phyloP scores from a whole-genome alignment of 1,139 yeast species.

The Suhomyces choctaworum region DNA sequence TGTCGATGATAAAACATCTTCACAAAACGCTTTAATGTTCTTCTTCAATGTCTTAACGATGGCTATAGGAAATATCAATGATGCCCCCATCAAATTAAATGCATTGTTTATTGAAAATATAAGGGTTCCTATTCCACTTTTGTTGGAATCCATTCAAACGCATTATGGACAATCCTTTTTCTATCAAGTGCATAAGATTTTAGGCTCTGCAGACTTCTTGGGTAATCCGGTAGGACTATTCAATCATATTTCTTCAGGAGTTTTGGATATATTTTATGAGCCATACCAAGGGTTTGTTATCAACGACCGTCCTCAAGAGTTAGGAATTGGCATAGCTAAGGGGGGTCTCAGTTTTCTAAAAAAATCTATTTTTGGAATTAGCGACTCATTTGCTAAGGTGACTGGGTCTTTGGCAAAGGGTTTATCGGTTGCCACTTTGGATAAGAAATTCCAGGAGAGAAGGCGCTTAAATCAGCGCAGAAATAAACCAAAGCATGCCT shows the following conservation, averaged over 20 bases:
- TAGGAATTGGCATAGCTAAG: slow-evolving; percentile 93
- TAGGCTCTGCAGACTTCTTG: slow-evolving; percentile 94
- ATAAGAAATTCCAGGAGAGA: slow-evolving; percentile 77
- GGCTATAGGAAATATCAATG: slow-evolving; percentile 97
- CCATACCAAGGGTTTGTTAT: slow-evolving; percentile 95
- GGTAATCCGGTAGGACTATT: slow-evolving; percentile 98
- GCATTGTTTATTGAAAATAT: slow-evolving; percentile 87
- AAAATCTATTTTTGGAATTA: slow-evolving; percentile 91
- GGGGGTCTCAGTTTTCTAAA: slow-evolving; percentile 94
- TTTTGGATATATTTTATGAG: slow-evolving; percentile 93
- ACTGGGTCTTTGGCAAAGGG: slow-evolving; percentile 97
- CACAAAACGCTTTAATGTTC: slow-evolving; percentile 69
- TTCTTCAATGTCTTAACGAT: slow-evolving; percentile 85
- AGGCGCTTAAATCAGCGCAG: slow-evolving; percentile 73
- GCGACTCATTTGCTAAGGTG: slow-evolving; percentile 88
- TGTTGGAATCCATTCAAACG: slow-evolving; percentile 69
- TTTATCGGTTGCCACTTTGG: slow-evolving; percentile 86
- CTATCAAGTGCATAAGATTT: slow-evolving; percentile 86
- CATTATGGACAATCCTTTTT: slow-evolving; percentile 93
- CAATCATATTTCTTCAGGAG: slow-evolving; percentile 91
- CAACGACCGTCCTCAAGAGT: slow-evolving; percentile 93
- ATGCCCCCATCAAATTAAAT: slow-evolving; percentile 90
- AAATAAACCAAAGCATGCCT: slow-evolving; percentile 81
- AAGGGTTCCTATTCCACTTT: slow-evolving; percentile 77
- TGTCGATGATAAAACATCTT: slow-evolving; percentile 52